Evolutionary conservation across 2,329 filamentous ascomycete genomes (phyloP), one percentile per base, ranked within the genome.

Genomic region (Didymellaceae sp.): DNA sequence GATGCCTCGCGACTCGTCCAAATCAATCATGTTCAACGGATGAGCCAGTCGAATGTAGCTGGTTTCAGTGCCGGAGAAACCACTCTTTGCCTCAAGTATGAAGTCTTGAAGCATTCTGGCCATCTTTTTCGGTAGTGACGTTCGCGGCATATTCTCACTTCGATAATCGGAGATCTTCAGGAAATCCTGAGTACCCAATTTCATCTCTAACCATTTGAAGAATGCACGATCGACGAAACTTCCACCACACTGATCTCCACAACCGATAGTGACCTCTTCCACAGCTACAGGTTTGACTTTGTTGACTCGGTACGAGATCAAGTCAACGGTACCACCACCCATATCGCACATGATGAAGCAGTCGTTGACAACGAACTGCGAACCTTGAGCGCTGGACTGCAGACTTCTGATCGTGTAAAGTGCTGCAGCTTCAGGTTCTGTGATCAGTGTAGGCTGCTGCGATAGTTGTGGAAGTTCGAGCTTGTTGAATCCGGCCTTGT

Each of bases 311-410:
- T 71, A 70, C 0, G 68, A 59, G 8, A 68, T 63, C 10, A 68
- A 18, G n/a, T 71, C 67, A 0, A 67, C 62, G 0, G 63, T 70
- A 0, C 68, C 68, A 0, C 68, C 67, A 0, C 67, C 67, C 58
- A 67, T 65, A 11, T 70, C 68, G 18, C 65, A 70, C 0, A 70
- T 31, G 0, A 65, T 52, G 45, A 70, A 70, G 0, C 59, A 58
- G 18, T 69, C 61, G 4, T 46, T 55, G 0, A 61, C 13, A 0
- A 18, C 24, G 1, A 70, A 50, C 2, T 61, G n/a, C n/a, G n/a
- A n/a, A n/a, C n/a, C n/a, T n/a, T n/a, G n/a, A n/a, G n/a, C n/a
- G n/a, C n/a, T n/a, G n/a, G n/a, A n/a, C n/a, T n/a, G n/a, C n/a
- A n/a, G n/a, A n/a, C n/a, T n/a, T n/a, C n/a, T n/a, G 6, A 68